Evolutionary conservation across 2,329 filamentous ascomycete genomes (phyloP).

Genomic region (Paraconiothyrium sp.): DNA sequence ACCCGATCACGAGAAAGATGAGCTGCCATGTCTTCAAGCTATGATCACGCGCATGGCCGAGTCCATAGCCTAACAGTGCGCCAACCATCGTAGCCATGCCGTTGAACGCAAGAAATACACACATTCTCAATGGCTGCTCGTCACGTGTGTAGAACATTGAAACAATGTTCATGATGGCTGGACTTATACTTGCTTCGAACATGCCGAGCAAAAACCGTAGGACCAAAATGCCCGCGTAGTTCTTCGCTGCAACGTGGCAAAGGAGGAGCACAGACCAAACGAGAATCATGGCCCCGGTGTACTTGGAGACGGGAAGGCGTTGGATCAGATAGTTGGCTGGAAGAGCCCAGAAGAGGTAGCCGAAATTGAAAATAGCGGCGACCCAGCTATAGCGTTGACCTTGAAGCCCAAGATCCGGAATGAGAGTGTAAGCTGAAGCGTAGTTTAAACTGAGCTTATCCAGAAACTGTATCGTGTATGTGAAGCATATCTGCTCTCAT

Average conservation of each 20-base stretch:
- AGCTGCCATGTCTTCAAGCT: slow-evolving; percentile 47
- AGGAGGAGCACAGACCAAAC: slow-evolving; percentile 59
- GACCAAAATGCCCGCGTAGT: slow-evolving; percentile 47
- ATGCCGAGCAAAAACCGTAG: slow-evolving; percentile 49
- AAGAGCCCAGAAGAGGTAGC: slow-evolving; percentile 54
- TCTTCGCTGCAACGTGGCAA: slow-evolving; percentile 52
- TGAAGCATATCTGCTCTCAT: slow-evolving; percentile 47
- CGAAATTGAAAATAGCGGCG: slow-evolving; percentile 56
- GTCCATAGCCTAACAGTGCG: slow-evolving; percentile 47
- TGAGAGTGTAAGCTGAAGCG: slow-evolving; percentile 50
- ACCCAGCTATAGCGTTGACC: slow-evolving; percentile 54
- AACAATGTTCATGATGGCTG: slow-evolving; percentile 51
- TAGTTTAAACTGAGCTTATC: slow-evolving; percentile 56
- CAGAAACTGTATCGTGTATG: slow-evolving; percentile 60
- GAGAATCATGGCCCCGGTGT: slow-evolving; percentile 50
- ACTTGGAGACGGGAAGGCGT: slow-evolving; percentile 47
- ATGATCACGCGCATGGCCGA: slow-evolving; percentile 40
- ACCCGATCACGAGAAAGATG: slow-evolving; percentile 50
- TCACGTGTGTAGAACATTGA: slow-evolving; percentile 48
- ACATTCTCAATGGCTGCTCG: slow-evolving; percentile 56
- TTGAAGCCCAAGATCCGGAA: slow-evolving; percentile 47
- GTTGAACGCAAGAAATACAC: slow-evolving; percentile 54
- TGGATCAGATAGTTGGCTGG: slow-evolving; percentile 53
- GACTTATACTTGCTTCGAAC: slow-evolving; percentile 48
- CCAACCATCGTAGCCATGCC: slow-evolving; percentile 51